Evolutionary conservation across 768 basidiomycete species (phyloP), one percentile per base, ranked within the genome.

Genomic region (Mycena indigotica): DNA sequence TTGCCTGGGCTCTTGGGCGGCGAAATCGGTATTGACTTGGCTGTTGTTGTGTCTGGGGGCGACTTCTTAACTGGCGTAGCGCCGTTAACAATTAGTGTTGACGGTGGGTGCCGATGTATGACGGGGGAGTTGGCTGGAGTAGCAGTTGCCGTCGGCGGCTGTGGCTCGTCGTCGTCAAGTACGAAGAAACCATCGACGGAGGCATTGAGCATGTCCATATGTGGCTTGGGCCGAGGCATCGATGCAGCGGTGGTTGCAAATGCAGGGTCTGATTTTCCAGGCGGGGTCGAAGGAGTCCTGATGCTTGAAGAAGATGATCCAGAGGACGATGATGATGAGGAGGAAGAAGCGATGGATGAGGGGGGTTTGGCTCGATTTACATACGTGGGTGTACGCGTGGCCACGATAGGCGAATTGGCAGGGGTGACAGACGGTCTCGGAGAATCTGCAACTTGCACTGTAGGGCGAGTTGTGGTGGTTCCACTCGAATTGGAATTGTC

Each of bases 381-480:
- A 25, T 52, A 58, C 50, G 52, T 48, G 23, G 52, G 53, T 24
- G 30, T 49, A 29, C 53, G 61, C 56, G 29, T n/a, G 15, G 60
- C 51, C 21, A 77, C 68, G 5, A 80, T 69, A 19, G 86, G 87
- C 26, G 86, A 86, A 64, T 85, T 88, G 17, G 84, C 78, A 6
- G 87, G 87, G 1, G 87, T 87, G 17, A 48, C 46, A 13, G 46
- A 48, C 25, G 46, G 46, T 10, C 35, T 25, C 74, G 48, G 68
- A 58, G 66, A 70, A 58, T 69, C 57, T 21, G 53, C 53, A 8
- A 56, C 46, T 51, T 58, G 56, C 55, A 52, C 52, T 12, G 48
- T 13, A 48, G 58, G 62, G 21, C 46, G 52, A 28, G 62, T 63
- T 38, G 44, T 54, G 41, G 49, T 55, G 38, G 58, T 63, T 49